These are phyloP conservation scores for Monocercomonoides exilis DNA, from an alignment of 78 protist species.

Conservation along the genomic window DNA sequence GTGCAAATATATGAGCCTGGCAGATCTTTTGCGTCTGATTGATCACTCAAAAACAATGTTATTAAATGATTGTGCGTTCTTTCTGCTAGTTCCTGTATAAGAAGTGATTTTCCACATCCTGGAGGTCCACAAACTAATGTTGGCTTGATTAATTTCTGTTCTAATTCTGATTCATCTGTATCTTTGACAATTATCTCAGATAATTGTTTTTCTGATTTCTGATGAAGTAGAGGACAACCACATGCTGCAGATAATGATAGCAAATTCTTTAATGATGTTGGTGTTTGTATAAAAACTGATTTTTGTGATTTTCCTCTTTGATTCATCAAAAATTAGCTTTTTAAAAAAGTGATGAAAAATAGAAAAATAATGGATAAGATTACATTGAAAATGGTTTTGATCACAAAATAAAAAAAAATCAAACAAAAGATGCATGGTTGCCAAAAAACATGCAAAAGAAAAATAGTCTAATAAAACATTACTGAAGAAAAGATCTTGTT, in stretches of 20 bases:
- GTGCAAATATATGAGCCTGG: constrained; percentile 81
- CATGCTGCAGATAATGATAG: no score
- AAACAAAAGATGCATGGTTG: not conserved
- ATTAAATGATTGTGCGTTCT: constrained; percentile 47
- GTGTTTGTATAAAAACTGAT: not conserved
- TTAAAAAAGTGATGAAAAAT: not conserved
- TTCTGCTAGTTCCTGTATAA: constrained; percentile 56
- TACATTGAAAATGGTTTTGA: not conserved
- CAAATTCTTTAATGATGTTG: not conserved
- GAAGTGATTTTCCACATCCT: constrained; percentile 78
- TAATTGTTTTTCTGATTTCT: no score
- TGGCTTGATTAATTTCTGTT: no score
- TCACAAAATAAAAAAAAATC: not conserved
- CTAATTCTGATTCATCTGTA: no score
- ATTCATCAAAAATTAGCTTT: not conserved
- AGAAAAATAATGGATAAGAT: not conserved
- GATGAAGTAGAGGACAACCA: no score
- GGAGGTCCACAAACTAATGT: constrained; percentile 71
- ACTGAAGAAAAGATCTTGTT: no score
- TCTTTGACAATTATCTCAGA: no score
- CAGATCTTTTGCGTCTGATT: constrained; percentile 75
- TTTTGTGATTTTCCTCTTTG: not conserved
- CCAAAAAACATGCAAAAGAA: not conserved
- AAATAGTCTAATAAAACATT: not conserved
- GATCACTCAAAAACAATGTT: constrained; percentile 78